phyloP scores from a whole-genome alignment of 345 rosid genomes.

The Noccaea caerulescens region DNA sequence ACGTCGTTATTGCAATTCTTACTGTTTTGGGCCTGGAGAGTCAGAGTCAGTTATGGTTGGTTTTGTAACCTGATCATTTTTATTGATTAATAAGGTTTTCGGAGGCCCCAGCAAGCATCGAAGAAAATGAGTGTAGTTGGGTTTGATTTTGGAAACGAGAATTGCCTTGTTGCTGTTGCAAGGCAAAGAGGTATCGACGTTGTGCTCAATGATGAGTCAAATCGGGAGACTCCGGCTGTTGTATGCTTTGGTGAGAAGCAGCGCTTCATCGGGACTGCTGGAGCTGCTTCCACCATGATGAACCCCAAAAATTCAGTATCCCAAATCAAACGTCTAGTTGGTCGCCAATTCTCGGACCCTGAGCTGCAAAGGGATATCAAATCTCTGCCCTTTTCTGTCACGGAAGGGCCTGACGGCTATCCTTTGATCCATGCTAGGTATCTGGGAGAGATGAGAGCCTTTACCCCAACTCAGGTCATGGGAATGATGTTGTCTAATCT shows the following conservation, averaged over 20 bases:
- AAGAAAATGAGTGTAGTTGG: slow-evolving; percentile 93
- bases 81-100: background rate
- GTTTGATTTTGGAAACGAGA: slow-evolving; percentile 97
- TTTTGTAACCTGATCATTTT: background rate
- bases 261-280: slow-evolving; percentile 95
- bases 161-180: slow-evolving; percentile 93
- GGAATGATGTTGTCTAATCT: slow-evolving; percentile 87
- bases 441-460: slow-evolving; percentile 76
- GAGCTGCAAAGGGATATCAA: slow-evolving; percentile 89
- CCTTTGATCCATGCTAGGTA: slow-evolving; percentile 86
- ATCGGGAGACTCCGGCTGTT: slow-evolving; percentile 94
- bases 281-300: slow-evolving; percentile 94
- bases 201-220: slow-evolving; percentile 96
- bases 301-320: slow-evolving; percentile 90
- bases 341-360: slow-evolving; percentile 81
- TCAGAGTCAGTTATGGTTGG: too few species aligned
- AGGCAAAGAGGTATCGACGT: slow-evolving; percentile 99
- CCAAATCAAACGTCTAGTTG: slow-evolving; percentile 84
- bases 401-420: slow-evolving; percentile 87
- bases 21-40: too few species aligned
- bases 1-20: background rate
- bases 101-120: background rate
- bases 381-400: slow-evolving; percentile 68
- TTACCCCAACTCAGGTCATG: slow-evolving; percentile 87
- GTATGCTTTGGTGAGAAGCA: slow-evolving; percentile 98